Conservation (phyloP, 768 basidiomycete species). For the Pulveroboletus sp. region DNA sequence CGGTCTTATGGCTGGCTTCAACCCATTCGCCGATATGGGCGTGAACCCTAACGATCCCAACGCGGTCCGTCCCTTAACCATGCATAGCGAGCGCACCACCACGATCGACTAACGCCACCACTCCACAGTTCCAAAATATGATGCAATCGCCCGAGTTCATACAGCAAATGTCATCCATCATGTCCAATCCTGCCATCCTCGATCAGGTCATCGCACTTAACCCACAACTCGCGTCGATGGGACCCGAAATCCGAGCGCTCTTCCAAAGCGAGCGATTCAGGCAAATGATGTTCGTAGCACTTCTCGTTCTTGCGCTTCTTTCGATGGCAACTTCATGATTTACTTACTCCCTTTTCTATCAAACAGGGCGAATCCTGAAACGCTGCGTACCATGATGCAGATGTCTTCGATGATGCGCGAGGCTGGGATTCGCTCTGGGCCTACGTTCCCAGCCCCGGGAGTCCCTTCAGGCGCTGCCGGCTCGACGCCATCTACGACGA, state of each 20-base stretch:
- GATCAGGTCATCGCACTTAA: conserved; percentile 82
- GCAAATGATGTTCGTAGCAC: conserved; percentile 57
- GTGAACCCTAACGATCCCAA: conserved; percentile 91
- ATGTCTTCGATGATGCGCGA: conserved; percentile 46
- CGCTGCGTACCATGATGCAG: conserved; percentile 68
- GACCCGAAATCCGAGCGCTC: conserved; percentile 72
- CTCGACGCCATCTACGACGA: conserved; percentile 16
- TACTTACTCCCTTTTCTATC: background rate
- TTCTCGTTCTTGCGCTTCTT: background rate
- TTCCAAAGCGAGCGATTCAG: conserved; percentile 75
- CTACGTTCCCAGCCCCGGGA: conserved; percentile 58
- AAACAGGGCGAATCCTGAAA: conserved; percentile 68
- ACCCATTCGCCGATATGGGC: conserved; percentile 90
- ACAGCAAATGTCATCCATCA: conserved; percentile 80
- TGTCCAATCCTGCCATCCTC: conserved; percentile 84
- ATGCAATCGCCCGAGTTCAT: conserved; percentile 81
- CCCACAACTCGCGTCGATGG: conserved; percentile 72
- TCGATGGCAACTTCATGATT: background rate
- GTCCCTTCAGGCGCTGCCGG: conserved; percentile 37
- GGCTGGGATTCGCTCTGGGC: conserved; percentile 34
- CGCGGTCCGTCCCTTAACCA: conserved; percentile 52
- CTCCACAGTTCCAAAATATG: conserved; percentile 68
- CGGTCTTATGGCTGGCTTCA: conserved; percentile 78
- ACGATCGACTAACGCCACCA: background rate
- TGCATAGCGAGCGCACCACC: background rate